phyloP scores from a whole-genome alignment of 768 basidiomycete genomes.

The Kwoniella newhampshirensis region DNA sequence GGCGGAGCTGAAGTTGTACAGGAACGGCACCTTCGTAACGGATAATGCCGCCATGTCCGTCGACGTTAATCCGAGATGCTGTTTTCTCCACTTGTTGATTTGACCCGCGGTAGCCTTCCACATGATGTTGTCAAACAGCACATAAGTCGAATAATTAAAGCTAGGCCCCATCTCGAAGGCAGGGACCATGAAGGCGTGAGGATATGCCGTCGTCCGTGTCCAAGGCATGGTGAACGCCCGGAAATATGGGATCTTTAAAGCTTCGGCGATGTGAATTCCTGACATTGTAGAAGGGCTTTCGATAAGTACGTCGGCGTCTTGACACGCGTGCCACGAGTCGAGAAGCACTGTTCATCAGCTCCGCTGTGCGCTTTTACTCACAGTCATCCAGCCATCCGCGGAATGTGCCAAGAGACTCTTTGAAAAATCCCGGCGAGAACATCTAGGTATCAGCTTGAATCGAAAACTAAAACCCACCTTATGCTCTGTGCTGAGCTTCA shows the following conservation, averaged over 20 bases:
- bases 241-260: slow-evolving; percentile 67
- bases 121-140: slow-evolving; percentile 66
- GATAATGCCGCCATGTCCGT: slow-evolving; percentile 66
- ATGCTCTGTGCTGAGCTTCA: slow-evolving; percentile 63
- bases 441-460: slow-evolving; percentile 54
- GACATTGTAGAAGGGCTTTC: slow-evolving; percentile 71
- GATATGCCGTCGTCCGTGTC: slow-evolving; percentile 61
- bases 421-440: slow-evolving; percentile 73
- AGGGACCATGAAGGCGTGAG: slow-evolving; percentile 64
- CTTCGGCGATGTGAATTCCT: slow-evolving; percentile 71
- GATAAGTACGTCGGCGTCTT: slow-evolving; percentile 66
- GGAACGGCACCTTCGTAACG: slow-evolving; percentile 62
- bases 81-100: slow-evolving; percentile 66
- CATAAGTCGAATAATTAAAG: slow-evolving; percentile 62
- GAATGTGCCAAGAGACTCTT: slow-evolving; percentile 63
- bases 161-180: slow-evolving; percentile 63
- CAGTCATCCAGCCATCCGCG: slow-evolving; percentile 67
- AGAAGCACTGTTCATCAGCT: slow-evolving; percentile 57
- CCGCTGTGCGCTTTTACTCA: slow-evolving; percentile 47
- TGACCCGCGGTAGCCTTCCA: slow-evolving; percentile 68
- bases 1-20: slow-evolving; percentile 69
- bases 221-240: slow-evolving; percentile 54
- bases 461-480: slow-evolving; percentile 28
- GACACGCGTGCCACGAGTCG: slow-evolving; percentile 65
- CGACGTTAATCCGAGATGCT: slow-evolving; percentile 57